Evolutionary conservation across 805 yeast species (phyloP), one percentile per base, ranked within the genome.

Genomic region (Cyberlindnera lachancei): DNA sequence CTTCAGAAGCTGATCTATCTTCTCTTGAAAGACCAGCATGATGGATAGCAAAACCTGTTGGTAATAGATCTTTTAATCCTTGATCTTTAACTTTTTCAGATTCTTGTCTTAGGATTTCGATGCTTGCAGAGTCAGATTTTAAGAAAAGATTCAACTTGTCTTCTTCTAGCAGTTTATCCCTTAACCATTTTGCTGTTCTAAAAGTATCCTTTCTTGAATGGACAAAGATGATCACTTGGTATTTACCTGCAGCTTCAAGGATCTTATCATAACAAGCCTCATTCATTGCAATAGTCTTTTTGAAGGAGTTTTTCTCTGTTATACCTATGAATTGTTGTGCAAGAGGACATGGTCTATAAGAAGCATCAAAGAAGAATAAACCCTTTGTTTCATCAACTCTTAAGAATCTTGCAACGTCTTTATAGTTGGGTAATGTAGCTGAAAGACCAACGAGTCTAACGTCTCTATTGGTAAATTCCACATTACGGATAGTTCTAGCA

Each of bases 201-300:
- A 68, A 75, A 0, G 98, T 92, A 30, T 90, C 97, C 48, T 86
- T 88, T 45, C 97, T 66, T 0, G 96, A 87, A 52, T 92, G 97
- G 7, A 90, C 97, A 56, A 90, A 90, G 1, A 90, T 73, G 37
- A 90, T 85, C 3, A 84, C 73, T 54, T 90, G 97, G 45, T 82
- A 80, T 20, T 74, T 73, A 5, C 75, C 74, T 3, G 65, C 64
- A 34, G 75, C 67, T 38, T 86, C 92, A 19, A 73, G 45, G 4
- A 86, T 71, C 44, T 80, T 81, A 30, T 86, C 95, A 51, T 74
- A 82, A 47, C 96, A 87, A 0, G 90, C 94, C 34, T 84, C 92
- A 53, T 88, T 84, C 82, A 86, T 82, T 2, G 95, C 94, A 30
- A 72, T 75, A 21, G 79, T 58, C 35, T 78, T 76, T 52, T 85